These are phyloP conservation scores for Talaromyces sp. DNA, from an alignment of 2,329 filamentous ascomycete species.

Conservation along the genomic window DNA sequence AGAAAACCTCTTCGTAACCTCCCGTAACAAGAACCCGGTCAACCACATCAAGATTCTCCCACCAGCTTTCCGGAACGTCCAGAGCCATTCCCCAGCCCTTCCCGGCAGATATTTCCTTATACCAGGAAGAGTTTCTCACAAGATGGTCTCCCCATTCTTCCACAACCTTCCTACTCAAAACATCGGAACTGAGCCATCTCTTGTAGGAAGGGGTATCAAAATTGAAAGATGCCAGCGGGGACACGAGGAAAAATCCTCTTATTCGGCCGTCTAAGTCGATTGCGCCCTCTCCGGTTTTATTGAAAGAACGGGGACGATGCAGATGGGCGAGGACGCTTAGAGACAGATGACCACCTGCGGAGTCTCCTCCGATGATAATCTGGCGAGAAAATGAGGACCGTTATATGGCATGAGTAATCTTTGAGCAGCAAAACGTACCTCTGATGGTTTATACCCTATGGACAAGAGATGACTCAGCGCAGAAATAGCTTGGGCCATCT, in stretches of 20 bases:
- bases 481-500: conserved; percentile 16
- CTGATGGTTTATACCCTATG: conserved; percentile 12
- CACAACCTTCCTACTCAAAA: conserved; percentile 10
- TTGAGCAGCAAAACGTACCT: conserved; percentile 9
- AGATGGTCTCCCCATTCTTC: conserved; percentile 14
- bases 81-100: conserved; percentile 21
- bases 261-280: background rate
- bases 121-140: conserved; percentile 15
- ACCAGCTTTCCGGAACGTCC: conserved; percentile 19
- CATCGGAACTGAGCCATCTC: conserved; percentile 12
- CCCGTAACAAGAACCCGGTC: conserved; percentile 16
- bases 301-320: background rate
- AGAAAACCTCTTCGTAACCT: conserved; percentile 18
- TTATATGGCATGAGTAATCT: background rate
- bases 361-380: conserved; percentile 21
- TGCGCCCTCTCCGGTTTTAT: background rate
- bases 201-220: conserved; percentile 13
- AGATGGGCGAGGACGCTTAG: conserved; percentile 13
- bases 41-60: conserved; percentile 12
- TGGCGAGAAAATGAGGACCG: conserved; percentile 1
- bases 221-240: conserved; percentile 15
- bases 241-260: conserved; percentile 16
- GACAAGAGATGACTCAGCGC: conserved; percentile 15
- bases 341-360: conserved; percentile 19
- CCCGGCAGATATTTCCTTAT: conserved; percentile 14